These are phyloP conservation scores for Monilinia fructigena DNA, from an alignment of 2,329 filamentous ascomycete genomes.

Conservation along the genomic window DNA sequence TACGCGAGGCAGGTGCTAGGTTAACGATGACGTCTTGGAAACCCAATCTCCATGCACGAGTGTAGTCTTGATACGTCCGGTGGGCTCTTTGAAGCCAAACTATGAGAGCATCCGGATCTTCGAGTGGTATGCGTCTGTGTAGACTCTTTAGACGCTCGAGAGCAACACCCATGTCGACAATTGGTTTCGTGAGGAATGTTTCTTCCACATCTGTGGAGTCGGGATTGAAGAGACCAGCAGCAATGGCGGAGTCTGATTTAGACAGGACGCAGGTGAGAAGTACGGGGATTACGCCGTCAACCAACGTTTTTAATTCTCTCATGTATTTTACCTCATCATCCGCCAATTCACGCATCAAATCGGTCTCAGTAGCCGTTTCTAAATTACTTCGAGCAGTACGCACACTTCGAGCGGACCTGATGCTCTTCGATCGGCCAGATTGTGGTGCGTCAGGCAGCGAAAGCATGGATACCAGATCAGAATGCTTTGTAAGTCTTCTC, in stretches of 20 bases:
- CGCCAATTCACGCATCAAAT: conserved; percentile 75
- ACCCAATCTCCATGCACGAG: conserved; percentile 85
- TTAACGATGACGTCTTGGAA: conserved; percentile 96
- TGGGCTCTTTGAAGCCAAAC: conserved; percentile 78
- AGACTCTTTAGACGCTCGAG: conserved; percentile 79
- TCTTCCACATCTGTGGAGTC: conserved; percentile 46
- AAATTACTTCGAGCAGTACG: conserved; percentile 68
- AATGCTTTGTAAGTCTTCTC: conserved; percentile 81
- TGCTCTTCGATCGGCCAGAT: conserved; percentile 62
- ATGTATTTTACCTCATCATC: conserved; percentile 86
- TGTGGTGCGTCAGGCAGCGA: conserved; percentile 64
- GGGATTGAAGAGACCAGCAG: conserved; percentile 66
- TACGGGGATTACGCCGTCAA: conserved; percentile 93
- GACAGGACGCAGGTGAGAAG: conserved; percentile 81
- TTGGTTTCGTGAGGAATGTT: conserved; percentile 72
- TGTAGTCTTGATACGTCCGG: conserved; percentile 79
- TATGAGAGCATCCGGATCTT: conserved; percentile 69
- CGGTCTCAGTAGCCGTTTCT: conserved; percentile 66
- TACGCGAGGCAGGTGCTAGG: conserved; percentile 65
- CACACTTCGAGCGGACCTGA: conserved; percentile 75
- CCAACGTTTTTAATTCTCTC: conserved; percentile 85
- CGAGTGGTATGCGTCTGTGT: conserved; percentile 76
- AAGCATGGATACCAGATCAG: conserved; percentile 89
- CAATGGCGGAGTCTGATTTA: conserved; percentile 62
- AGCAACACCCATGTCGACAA: conserved; percentile 89